A percentile compares a stretch with the other conserved stretches of the same genome.
These are phyloP conservation scores for Parmelia sp. DNA, from an alignment of 495 filamentous ascomycete genomes.

Conservation along the genomic window DNA sequence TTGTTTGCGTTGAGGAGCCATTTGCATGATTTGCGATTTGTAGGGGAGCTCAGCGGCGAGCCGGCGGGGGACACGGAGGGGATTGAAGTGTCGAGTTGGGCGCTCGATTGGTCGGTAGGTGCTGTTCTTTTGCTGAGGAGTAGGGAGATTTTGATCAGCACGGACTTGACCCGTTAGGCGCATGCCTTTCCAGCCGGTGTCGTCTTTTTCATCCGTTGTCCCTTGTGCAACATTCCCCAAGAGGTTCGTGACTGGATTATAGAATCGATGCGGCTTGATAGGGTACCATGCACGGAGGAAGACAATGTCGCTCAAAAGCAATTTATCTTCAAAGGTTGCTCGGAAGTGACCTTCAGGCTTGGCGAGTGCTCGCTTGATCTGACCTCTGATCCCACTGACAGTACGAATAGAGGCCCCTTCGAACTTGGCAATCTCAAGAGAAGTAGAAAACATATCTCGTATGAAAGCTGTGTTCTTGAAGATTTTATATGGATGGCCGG, in stretches of 20 bases:
- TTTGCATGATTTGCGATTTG: constrained; percentile 82
- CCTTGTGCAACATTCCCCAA: constrained; percentile 40
- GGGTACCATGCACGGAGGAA: constrained; percentile 96
- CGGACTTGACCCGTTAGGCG: constrained; percentile 91
- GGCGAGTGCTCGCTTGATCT: constrained; percentile 87
- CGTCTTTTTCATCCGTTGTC: constrained; percentile 28
- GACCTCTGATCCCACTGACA: constrained; percentile 88
- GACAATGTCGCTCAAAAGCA: constrained; percentile 91
- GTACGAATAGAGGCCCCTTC: constrained; percentile 93
- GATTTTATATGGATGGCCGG: constrained; percentile 88
- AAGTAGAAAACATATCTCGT: constrained; percentile 92
- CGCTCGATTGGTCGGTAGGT: constrained; percentile 79
- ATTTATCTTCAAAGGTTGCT: constrained; percentile 97
- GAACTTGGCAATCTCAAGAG: constrained; percentile 94
- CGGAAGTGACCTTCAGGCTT: constrained; percentile 93
- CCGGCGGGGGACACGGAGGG: constrained; percentile 77
- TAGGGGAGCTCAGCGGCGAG: constrained; percentile 83
- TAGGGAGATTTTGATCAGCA: constrained; percentile 63
- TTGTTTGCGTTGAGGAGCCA: constrained; percentile 67
- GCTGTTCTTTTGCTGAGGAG: constrained; percentile 71
- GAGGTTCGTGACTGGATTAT: constrained; percentile 93
- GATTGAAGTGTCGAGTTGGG: constrained; percentile 80
- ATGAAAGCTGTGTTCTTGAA: constrained; percentile 99
- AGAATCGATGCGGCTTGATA: constrained; percentile 87
- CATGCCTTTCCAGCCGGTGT: constrained; percentile 50